These are phyloP conservation scores for Colletotrichum trifolii DNA, from an alignment of 2,329 filamentous ascomycete species.

Conservation along the genomic window DNA sequence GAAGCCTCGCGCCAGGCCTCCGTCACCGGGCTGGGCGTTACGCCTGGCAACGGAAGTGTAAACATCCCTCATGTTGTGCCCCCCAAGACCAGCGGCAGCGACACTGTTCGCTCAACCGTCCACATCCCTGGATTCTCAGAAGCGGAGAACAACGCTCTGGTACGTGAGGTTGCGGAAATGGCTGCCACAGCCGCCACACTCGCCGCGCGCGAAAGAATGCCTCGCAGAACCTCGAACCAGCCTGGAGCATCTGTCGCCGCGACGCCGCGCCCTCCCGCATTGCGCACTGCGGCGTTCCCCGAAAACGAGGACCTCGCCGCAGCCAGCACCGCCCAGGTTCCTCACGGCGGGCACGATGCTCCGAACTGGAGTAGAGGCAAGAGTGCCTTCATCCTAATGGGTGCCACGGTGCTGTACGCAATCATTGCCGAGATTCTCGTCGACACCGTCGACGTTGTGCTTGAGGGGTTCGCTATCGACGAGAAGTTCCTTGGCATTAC, in stretches of 20 bases:
- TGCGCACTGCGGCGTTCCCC: conserved; percentile 51
- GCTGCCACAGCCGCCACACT: conserved; percentile 91
- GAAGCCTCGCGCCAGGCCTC: conserved; percentile 55
- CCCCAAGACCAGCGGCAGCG: conserved; percentile 67
- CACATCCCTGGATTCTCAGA: conserved; percentile 78
- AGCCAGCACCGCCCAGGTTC: conserved; percentile 43
- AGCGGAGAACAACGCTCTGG: conserved; percentile 82
- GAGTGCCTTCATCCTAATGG: conserved; percentile 88
- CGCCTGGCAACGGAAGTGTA: conserved; percentile 54
- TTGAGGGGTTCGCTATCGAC: conserved; percentile 90
- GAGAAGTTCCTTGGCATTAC: conserved; percentile 98
- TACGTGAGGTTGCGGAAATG: conserved; percentile 91
- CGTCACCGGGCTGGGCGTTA: conserved; percentile 37
- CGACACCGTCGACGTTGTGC: conserved; percentile 95
- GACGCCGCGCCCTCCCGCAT: conserved; percentile 56
- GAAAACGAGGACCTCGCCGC: conserved; percentile 59
- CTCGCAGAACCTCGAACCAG: conserved; percentile 51
- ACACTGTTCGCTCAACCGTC: conserved; percentile 55
- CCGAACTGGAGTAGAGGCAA: conserved; percentile 97
- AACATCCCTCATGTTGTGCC: conserved; percentile 80
- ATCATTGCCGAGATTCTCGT: conserved; percentile 97
- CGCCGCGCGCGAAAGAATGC: conserved; percentile 77
- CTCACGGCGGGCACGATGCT: conserved; percentile 88
- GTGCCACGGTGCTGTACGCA: conserved; percentile 92
- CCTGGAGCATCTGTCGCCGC: conserved; percentile 43